Percentiles rank a stretch among this genome's conserved stretches.
phyloP scores from a whole-genome alignment of 495 filamentous ascomycete genomes.

The Entonaema liquescens region DNA sequence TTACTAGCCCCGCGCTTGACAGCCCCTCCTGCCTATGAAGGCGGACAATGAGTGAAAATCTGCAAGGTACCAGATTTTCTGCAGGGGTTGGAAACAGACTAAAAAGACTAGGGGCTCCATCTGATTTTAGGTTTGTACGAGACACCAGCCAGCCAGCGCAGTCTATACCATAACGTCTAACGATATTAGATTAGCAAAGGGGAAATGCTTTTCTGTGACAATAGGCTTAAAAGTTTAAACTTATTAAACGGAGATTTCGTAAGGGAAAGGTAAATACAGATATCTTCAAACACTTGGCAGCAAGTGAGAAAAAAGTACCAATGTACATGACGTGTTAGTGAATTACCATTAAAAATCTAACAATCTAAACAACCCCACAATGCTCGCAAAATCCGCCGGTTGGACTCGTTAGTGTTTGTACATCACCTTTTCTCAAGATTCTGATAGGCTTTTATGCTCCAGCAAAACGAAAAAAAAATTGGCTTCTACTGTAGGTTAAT shows the following conservation, averaged over 20 bases:
- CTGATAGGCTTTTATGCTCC: slow-evolving; percentile 22
- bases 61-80: slow-evolving; percentile 53
- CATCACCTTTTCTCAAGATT: slow-evolving; percentile 23
- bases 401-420: slow-evolving; percentile 26
- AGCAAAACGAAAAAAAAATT: background rate
- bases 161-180: slow-evolving; percentile 1
- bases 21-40: background rate
- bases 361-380: slow-evolving; percentile 26
- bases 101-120: slow-evolving; percentile 41
- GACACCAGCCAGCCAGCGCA: background rate
- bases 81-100: slow-evolving; percentile 46
- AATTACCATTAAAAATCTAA: background rate
- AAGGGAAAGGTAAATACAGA: background rate
- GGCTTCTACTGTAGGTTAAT: slow-evolving; percentile 9
- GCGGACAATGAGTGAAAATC: slow-evolving; percentile 33
- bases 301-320: slow-evolving; percentile 1
- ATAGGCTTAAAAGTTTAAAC: background rate
- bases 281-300: slow-evolving; percentile 6
- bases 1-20: slow-evolving; percentile 38
- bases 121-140: slow-evolving; percentile 23
- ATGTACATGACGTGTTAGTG: slow-evolving; percentile 22
- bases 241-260: background rate
- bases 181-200: background rate
- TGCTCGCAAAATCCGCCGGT: slow-evolving; percentile 10
- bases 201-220: background rate